phyloP scores from a whole-genome alignment of 208 protist genomes.

The Crithidia expoeki region DNA sequence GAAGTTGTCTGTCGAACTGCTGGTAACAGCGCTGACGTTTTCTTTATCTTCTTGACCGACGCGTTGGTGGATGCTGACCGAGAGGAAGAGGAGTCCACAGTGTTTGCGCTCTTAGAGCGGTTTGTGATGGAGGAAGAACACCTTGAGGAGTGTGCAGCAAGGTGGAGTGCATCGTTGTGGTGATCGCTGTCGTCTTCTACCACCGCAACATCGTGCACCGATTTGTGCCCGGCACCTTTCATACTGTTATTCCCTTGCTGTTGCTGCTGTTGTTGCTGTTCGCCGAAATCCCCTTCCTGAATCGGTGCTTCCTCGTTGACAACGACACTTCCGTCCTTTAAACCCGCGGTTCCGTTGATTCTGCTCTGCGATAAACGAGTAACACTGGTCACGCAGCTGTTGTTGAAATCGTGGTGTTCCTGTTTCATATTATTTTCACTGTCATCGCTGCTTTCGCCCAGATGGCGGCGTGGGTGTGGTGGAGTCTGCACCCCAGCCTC shows the following conservation, averaged over 20 bases:
- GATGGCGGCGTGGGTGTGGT: constrained; percentile 4
- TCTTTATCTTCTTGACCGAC: background rate
- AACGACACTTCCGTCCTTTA: background rate
- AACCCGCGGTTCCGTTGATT: background rate
- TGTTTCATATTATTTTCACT: no score
- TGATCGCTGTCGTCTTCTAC: background rate
- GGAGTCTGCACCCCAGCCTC: constrained; percentile 19
- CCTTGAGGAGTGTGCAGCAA: background rate
- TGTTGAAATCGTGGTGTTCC: background rate
- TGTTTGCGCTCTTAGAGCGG: background rate
- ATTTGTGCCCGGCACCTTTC: constrained; percentile 4
- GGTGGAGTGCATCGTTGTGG: background rate
- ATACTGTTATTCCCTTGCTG: no score
- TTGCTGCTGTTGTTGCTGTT: no score
- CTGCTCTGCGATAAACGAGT: background rate
- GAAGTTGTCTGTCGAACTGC: constrained; percentile 21
- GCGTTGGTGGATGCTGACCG: background rate
- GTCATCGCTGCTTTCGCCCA: constrained; percentile 32
- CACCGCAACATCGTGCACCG: background rate
- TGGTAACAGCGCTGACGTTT: background rate
- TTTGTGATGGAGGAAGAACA: background rate
- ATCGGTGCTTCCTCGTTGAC: background rate
- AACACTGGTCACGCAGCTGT: background rate
- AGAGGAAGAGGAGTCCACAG: background rate
- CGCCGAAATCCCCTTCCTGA: no score